Evolutionary conservation across 352 stramenopile genomes (phyloP), one percentile per base, ranked within the genome.

Genomic region (Peronospora farinosa): DNA sequence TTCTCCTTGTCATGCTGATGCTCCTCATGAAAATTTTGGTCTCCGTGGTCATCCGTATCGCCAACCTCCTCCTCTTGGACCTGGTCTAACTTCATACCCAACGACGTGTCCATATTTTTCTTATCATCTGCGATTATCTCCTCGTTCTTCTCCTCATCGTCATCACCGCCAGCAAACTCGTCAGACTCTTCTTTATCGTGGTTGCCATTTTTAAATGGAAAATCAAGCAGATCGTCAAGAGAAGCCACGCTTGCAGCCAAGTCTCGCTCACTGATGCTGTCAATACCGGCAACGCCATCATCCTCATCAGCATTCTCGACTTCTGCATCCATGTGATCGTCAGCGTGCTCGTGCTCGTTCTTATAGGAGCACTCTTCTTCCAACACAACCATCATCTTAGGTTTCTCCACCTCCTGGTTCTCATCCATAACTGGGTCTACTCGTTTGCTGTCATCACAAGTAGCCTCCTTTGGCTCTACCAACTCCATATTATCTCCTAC

Each of bases 221-320:
- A 48, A 32, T 65, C 57, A 41, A 70, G 57, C n/a, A 70, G 40
- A 9, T 64, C 57, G 19, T 70, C 62, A 30, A 67, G 43, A 1
- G 62, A 67, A 8, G 45, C 49, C 10, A 70, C 48, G 51, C 57
- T 65, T 10, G 57, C 62, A 19, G 62, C 53, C 16, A 70, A 19
- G 17, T 67, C 52, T 19, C 62, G 57, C 44, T 70, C 62, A 25
- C 67, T 60, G 2, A 48, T 56, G 7, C 49, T 63, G 12, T 47
- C 44, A 9, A 56, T 50, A 17, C 52, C 67, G 19, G 31, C 45
- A 55, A 37, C 40, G 11, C 64, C 62, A 11, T 57, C 52, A 40
- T 63, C 42, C 2, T 54, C 47, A 17, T 57, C 40, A 1, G 23
- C 21, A 27, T 47, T 27, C 17, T 57, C 25, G 12, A 45, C 12